Evolutionary conservation across 306 rosid species (phyloP).

Genomic region (Bauhinia variegata): DNA sequence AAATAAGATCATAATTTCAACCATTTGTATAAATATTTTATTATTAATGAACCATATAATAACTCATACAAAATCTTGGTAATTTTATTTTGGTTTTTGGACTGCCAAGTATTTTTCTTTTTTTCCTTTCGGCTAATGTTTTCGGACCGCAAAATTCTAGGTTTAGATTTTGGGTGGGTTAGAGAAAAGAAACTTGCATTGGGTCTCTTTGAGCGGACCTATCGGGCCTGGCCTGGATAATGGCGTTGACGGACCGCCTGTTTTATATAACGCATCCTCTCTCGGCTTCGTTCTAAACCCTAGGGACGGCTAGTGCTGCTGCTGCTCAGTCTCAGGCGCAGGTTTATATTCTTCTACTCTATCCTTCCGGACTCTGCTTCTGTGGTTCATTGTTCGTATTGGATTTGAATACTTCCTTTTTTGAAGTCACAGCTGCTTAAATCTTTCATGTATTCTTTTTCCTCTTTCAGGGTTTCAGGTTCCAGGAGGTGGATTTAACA

Average conservation of each 20-base stretch:
- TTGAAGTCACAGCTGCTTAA: background rate
- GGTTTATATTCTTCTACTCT: slow-evolving; percentile 25
- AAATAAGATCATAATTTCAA: too few species aligned
- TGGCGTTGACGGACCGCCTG: background rate
- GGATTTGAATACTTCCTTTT: background rate
- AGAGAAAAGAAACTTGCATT: too few species aligned
- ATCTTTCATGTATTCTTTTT: background rate
- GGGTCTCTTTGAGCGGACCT: too few species aligned
- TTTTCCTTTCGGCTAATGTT: too few species aligned
- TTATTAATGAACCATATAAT: too few species aligned
- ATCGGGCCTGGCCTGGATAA: background rate
- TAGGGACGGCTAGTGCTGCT: slow-evolving; percentile 16
- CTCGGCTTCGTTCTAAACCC: slow-evolving; percentile 28
- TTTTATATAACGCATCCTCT: background rate
- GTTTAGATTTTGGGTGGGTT: too few species aligned
- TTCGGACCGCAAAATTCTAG: too few species aligned
- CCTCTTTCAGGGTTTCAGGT: slow-evolving; percentile 26
- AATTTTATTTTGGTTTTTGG: too few species aligned
- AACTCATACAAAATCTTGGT: too few species aligned
- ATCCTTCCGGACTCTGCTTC: background rate
- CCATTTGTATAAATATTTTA: too few species aligned
- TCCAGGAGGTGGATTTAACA: slow-evolving; percentile 11
- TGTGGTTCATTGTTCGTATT: background rate
- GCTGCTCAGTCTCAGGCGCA: background rate
- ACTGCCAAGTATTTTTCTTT: too few species aligned